These are phyloP conservation scores for Ligustrum vulgare DNA, from an alignment of 257 asterid species.

Conservation along the genomic window DNA sequence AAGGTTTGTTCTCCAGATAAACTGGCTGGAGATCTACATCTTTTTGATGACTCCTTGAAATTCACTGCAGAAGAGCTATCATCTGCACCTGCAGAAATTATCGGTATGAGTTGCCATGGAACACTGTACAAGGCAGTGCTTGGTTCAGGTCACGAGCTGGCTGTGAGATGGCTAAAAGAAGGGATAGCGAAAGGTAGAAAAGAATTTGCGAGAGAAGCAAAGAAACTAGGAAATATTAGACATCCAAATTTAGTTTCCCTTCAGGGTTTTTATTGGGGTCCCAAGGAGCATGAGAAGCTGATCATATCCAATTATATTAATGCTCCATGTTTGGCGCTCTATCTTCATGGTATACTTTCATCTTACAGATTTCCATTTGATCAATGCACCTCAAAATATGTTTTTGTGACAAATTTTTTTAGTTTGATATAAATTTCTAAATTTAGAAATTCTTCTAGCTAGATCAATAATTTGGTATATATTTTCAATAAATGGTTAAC, in stretches of 20 bases:
- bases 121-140: constrained; percentile 73
- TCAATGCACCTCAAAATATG: background rate
- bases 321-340: constrained; percentile 68
- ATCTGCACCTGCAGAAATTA: constrained; percentile 79
- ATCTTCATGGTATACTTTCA: constrained; percentile 54
- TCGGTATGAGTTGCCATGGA: constrained; percentile 89
- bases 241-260: constrained; percentile 72
- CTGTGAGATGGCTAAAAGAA: constrained; percentile 79
- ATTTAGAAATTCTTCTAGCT: background rate
- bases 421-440: background rate
- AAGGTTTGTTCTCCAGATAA: constrained; percentile 76
- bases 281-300: constrained; percentile 81
- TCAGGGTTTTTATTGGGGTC: constrained; percentile 88
- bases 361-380: background rate
- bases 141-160: constrained; percentile 58
- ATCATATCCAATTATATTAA: constrained; percentile 58
- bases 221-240: constrained; percentile 69
- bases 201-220: constrained; percentile 78
- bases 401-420: background rate
- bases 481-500: background rate
- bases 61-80: constrained; percentile 76
- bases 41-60: constrained; percentile 58
- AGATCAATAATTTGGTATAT: background rate
- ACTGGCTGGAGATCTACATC: constrained; percentile 78
- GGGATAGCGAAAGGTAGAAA: constrained; percentile 72